These are phyloP conservation scores for Spiraea crenata DNA, from an alignment of 331 rosid species.

Conservation along the genomic window DNA sequence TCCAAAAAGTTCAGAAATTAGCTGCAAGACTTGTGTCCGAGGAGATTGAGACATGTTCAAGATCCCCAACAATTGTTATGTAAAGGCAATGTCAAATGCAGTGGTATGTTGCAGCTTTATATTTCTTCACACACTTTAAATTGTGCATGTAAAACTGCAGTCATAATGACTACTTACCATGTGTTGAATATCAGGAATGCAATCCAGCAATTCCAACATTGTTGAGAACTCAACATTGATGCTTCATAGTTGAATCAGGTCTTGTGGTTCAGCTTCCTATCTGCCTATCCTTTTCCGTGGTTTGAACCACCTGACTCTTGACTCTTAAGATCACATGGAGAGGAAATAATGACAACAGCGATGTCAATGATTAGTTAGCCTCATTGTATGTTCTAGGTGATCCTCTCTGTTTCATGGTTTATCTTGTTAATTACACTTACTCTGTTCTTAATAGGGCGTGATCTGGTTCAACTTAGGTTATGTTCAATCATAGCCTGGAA, in stretches of 20 bases:
- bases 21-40: conserved; percentile 56
- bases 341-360: neutral
- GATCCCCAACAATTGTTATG: conserved; percentile 21
- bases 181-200: conserved; percentile 15
- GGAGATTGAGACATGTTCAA: conserved; percentile 47
- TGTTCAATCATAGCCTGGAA: too few species aligned
- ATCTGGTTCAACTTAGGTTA: neutral
- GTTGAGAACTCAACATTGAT: neutral
- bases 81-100: conserved; percentile 26
- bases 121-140: neutral
- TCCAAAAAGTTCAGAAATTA: conserved; percentile 69
- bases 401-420: neutral
- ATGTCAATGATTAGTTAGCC: neutral
- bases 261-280: neutral
- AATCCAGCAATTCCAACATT: neutral
- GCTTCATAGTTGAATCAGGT: neutral
- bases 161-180: neutral
- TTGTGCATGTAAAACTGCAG: conserved; percentile 13
- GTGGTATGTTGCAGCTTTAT: neutral
- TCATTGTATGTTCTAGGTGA: neutral
- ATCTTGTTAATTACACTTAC: neutral
- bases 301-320: neutral
- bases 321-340: neutral
- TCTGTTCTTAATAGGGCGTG: neutral
- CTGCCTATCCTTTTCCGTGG: neutral